Percentiles rank a stretch among this genome's conserved stretches.
Conservation (phyloP, 345 rosid genomes). For the Garcia nutans region DNA sequence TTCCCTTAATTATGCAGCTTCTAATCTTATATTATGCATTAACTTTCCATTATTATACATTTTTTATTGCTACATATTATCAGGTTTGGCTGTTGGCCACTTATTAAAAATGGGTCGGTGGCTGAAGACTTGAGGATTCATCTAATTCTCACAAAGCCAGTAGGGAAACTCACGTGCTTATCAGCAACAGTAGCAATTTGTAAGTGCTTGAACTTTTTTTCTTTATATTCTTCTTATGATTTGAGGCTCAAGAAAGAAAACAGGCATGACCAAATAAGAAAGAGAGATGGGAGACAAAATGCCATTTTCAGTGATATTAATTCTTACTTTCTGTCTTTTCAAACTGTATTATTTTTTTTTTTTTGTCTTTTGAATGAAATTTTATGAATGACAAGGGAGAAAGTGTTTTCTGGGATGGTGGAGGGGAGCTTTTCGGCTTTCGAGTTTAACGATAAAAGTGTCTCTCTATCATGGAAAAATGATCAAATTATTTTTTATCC, state of each 20-base stretch:
- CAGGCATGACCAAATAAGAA: constrained; percentile 16
- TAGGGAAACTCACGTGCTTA: constrained; percentile 19
- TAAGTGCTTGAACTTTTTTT: constrained; percentile 17
- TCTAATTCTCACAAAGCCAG: constrained; percentile 14
- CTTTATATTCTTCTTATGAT: constrained; percentile 21
- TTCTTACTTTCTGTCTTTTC: constrained; percentile 47
- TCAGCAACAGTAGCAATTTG: constrained; percentile 26
- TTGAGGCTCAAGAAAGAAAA: constrained; percentile 39
- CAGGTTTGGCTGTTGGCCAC: constrained; percentile 64
- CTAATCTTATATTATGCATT: constrained; percentile 21
- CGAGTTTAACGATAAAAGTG: constrained; percentile 59
- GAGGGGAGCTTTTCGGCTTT: constrained; percentile 36
- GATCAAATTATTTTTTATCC: constrained; percentile 20
- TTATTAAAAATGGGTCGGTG: constrained; percentile 26
- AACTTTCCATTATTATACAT: constrained; percentile 28
- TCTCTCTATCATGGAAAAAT: constrained; percentile 50
- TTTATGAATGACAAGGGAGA: constrained; percentile 24
- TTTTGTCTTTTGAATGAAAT: constrained; percentile 21
- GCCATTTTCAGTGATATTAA: constrained; percentile 29
- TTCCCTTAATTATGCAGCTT: constrained; percentile 16
- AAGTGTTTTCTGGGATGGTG: constrained; percentile 21
- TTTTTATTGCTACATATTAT: constrained; percentile 37
- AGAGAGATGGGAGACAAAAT: constrained; percentile 35
- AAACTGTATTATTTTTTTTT: constrained; percentile 17
- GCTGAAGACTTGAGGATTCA: constrained; percentile 8